phyloP scores from a whole-genome alignment of 1,284 basidiomycete genomes.

The Trichosporon sp. region DNA sequence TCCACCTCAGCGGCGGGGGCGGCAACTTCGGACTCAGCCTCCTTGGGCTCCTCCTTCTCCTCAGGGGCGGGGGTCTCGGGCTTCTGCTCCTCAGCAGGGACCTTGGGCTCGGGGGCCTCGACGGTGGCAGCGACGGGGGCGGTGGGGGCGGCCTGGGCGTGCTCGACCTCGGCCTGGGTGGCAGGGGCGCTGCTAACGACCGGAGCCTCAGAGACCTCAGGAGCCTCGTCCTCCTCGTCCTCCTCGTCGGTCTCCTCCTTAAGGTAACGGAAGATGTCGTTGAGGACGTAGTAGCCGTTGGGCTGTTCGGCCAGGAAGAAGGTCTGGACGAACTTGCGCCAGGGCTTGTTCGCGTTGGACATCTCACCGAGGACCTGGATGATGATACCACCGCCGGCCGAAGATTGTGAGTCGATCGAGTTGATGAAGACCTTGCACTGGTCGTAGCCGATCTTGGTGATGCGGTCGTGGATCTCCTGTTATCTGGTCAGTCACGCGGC shows the following conservation, averaged over 20 bases:
- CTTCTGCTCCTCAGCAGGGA: slow-evolving; percentile 29
- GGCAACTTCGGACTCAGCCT: slow-evolving; percentile 32
- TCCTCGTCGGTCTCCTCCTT: slow-evolving; percentile 88
- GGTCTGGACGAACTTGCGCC: slow-evolving; percentile 98
- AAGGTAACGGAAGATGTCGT: slow-evolving; percentile 99
- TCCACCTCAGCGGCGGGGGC: slow-evolving; percentile 29
- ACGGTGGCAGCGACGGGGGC: slow-evolving; percentile 42
- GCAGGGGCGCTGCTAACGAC: slow-evolving; percentile 37
- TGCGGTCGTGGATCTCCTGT: slow-evolving; percentile 96
- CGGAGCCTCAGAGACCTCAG: slow-evolving; percentile 39
- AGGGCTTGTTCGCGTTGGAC: slow-evolving; percentile 82
- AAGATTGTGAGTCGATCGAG: slow-evolving; percentile 90
- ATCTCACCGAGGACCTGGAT: slow-evolving; percentile 99
- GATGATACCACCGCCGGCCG: slow-evolving; percentile 92
- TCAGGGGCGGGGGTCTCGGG: slow-evolving; percentile 19
- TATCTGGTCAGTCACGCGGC: not conserved
- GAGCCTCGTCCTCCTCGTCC: slow-evolving; percentile 66
- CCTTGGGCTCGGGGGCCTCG: slow-evolving; percentile 28
- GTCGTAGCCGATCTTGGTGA: slow-evolving; percentile 87
- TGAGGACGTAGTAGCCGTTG: slow-evolving; percentile 98
- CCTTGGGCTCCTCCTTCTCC: slow-evolving; percentile 32
- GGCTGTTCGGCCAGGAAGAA: slow-evolving; percentile 99
- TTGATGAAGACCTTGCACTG: slow-evolving; percentile 98
- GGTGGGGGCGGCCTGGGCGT: slow-evolving; percentile 37
- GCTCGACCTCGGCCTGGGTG: slow-evolving; percentile 36